Percentiles rank a stretch among this genome's conserved stretches.
These are phyloP conservation scores for Darksidea phi DNA, from an alignment of 495 filamentous ascomycete genomes.

Conservation along the genomic window DNA sequence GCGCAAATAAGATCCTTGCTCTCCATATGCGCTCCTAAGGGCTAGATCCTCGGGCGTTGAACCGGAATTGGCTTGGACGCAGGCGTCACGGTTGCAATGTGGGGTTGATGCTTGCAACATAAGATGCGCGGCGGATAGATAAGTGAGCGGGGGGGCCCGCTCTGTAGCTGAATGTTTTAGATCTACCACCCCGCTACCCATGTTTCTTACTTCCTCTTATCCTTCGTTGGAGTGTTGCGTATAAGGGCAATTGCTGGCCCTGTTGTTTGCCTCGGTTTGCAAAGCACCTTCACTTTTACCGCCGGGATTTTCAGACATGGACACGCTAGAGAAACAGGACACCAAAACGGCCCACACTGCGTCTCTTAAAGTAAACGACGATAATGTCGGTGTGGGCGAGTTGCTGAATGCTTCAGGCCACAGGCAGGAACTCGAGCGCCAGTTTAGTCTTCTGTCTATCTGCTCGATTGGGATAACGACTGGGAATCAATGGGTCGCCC, in stretches of 20 bases:
- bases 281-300: no score
- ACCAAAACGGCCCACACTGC: constrained; percentile 1
- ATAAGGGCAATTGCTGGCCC: no score
- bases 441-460: constrained; percentile 59
- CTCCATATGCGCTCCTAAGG: no score
- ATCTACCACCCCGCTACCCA: not conserved
- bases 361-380: constrained; percentile 14
- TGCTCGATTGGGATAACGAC: constrained; percentile 56
- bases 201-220: not conserved
- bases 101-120: no score
- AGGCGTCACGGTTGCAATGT: no score
- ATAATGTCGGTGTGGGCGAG: constrained; percentile 25
- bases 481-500: constrained; percentile 61
- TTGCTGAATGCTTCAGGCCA: constrained; percentile 59
- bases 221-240: not conserved
- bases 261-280: no score
- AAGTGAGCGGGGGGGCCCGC: no score
- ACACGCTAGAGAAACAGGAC: constrained; percentile 8
- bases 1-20: no score
- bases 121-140: no score
- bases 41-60: no score
- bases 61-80: no score
- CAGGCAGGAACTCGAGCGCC: constrained; percentile 58
- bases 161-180: not conserved
- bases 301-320: no score